These are phyloP conservation scores for Stephanodiscus minutulus DNA, from an alignment of 108 stramenopile species.

Conservation along the genomic window DNA sequence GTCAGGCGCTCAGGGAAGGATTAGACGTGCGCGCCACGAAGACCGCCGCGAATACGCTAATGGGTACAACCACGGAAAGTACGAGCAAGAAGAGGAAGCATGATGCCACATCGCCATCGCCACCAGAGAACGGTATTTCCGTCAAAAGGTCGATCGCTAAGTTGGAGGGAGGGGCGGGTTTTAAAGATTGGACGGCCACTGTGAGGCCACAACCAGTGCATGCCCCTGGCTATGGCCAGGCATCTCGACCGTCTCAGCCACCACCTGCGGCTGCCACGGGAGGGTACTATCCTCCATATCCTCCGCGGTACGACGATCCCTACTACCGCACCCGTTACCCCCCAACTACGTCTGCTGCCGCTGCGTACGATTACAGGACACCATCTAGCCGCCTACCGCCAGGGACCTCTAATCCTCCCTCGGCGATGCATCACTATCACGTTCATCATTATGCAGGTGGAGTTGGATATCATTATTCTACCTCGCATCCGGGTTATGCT, in stretches of 20 bases:
- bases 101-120: background rate
- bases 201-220: background rate
- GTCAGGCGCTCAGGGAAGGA: conserved; percentile 84
- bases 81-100: conserved; percentile 24
- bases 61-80: conserved; percentile 27
- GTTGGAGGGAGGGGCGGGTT: background rate
- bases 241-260: background rate
- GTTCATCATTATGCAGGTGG: background rate
- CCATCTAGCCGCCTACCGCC: conserved; percentile 1
- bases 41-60: conserved; percentile 51
- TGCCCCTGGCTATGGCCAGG: background rate
- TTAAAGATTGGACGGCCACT: background rate
- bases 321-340: background rate
- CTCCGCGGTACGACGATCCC: background rate
- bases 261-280: background rate
- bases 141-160: background rate
- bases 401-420: background rate
- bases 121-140: background rate
- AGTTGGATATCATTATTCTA: background rate
- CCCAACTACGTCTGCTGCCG: background rate
- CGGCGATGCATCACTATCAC: conserved; percentile 8
- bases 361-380: background rate
- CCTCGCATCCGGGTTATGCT: background rate
- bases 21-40: conserved; percentile 87
- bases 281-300: conserved; percentile 7